Evolutionary conservation across 371 early-diverging fungal genomes (phyloP), one percentile per base, ranked within the genome.

Genomic region (Lichtheimia corymbifera): DNA sequence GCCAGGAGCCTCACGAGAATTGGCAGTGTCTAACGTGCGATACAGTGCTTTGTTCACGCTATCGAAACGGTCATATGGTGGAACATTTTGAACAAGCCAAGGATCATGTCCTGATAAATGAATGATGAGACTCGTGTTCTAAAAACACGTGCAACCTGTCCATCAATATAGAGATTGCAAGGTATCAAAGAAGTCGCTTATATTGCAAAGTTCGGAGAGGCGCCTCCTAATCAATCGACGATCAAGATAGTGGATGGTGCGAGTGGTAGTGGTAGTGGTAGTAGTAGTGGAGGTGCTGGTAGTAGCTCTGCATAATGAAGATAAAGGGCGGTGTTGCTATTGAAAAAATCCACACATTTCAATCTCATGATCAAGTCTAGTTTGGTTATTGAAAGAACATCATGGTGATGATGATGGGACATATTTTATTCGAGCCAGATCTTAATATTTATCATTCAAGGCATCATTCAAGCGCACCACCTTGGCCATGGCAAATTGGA

Each of bases 11-110:
- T 6, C 50, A 17, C 2, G 72, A 72, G 25, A 72, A 72, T 42
- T 72, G 72, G 72, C 72, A 72, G 35, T 72, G 72, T 24, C 25
- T 72, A 24, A 59, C 54, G 17, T 72, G 72, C 44, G 22, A 54
- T 22, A 30, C 55, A 1, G 53, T 71, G 2, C 53, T 59, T 11
- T 72, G 68, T 50, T 72, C 72, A 14, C 45, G 72, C 2, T 72
- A 72, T 41, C 58, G 62, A 4, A 45, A 72, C 14, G 67, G 65
- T 4, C 72, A 72, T 49, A 72, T 72, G 72, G 35, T 55, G 15
- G 24, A 60, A 5, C 72, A 72, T 42, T 55, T 52, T 25, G 22
- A 45, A 7, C 28, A 49, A 15, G 40, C 18, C 5, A 22, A 45
- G 13, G 57, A 53, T 17, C 72, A 72, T 59, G 41, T 35, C 41